Evolutionary conservation across 169 alveolate genomes (phyloP).

Genomic region (Babesia ovata): DNA sequence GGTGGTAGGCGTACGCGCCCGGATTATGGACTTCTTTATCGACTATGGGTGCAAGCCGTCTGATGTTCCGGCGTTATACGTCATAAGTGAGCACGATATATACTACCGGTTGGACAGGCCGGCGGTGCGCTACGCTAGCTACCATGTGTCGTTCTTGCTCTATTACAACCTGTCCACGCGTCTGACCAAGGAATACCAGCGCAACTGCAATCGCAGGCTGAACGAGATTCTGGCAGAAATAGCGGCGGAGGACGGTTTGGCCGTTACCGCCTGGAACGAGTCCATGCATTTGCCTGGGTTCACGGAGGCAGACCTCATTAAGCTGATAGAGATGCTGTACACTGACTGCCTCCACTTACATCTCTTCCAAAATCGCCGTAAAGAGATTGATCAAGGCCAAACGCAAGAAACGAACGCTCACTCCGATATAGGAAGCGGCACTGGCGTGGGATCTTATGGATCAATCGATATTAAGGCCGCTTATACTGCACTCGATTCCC

Average conservation of each 20-base stretch:
- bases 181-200: constrained; percentile 43
- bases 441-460: too few species aligned
- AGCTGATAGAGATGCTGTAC: constrained; percentile 39
- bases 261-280: constrained; percentile 54
- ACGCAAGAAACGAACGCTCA: not conserved
- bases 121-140: constrained; percentile 33
- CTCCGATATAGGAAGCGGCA: too few species aligned
- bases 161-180: constrained; percentile 38
- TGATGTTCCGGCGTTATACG: constrained; percentile 30
- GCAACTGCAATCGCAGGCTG: constrained; percentile 14
- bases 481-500: not conserved
- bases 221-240: not conserved
- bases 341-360: constrained; percentile 48
- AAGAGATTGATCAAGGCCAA: not conserved
- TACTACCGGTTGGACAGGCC: constrained; percentile 59
- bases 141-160: constrained; percentile 15
- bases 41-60: constrained; percentile 33
- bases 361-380: constrained; percentile 1
- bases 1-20: constrained; percentile 12
- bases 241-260: not conserved
- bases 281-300: constrained; percentile 41
- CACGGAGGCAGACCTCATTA: constrained; percentile 6
- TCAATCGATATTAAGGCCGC: not conserved
- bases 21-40: constrained; percentile 54
- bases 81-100: constrained; percentile 53